A percentile compares a stretch with the other conserved stretches of the same genome.
phyloP scores from a whole-genome alignment of 2,329 filamentous ascomycete species.

The Simplicillium sp. region DNA sequence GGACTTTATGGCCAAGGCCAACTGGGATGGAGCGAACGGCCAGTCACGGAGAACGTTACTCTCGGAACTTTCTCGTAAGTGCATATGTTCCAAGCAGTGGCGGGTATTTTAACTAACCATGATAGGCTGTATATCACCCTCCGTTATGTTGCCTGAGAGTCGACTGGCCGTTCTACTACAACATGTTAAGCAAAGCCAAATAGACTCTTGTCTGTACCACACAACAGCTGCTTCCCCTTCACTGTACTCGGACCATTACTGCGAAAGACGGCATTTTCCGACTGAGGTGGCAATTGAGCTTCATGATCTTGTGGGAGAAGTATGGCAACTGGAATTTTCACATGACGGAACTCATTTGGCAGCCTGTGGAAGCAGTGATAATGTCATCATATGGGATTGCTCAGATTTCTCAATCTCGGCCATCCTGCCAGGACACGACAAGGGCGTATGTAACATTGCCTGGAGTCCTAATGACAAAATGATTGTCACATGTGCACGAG shows the following conservation, averaged over 20 bases:
- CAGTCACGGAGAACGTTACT: slow-evolving; percentile 66
- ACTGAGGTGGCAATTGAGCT: slow-evolving; percentile 62
- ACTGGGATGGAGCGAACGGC: slow-evolving; percentile 76
- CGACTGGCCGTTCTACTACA: slow-evolving; percentile 73
- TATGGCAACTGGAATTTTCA: slow-evolving; percentile 89
- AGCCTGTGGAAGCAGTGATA: slow-evolving; percentile 66
- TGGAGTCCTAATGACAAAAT: slow-evolving; percentile 91
- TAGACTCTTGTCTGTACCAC: slow-evolving; percentile 79
- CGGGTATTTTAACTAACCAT: slow-evolving; percentile 1
- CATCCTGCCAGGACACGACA: slow-evolving; percentile 54
- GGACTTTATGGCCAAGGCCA: slow-evolving; percentile 65
- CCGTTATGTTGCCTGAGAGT: slow-evolving; percentile 92
- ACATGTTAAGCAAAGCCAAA: slow-evolving; percentile 76
- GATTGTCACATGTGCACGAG: slow-evolving; percentile 73
- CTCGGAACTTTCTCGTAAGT: slow-evolving; percentile 73
- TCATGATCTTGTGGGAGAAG: slow-evolving; percentile 65
- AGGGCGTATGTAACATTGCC: slow-evolving; percentile 67
- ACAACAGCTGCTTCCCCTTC: slow-evolving; percentile 72
- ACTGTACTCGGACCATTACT: slow-evolving; percentile 80
- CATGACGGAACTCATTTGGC: slow-evolving; percentile 76
- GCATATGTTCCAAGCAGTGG: slow-evolving; percentile 11
- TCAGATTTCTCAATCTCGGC: slow-evolving; percentile 56
- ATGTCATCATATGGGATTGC: slow-evolving; percentile 76
- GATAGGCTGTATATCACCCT: slow-evolving; percentile 80
- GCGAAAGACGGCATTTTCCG: slow-evolving; percentile 73